A percentile compares a stretch with the other conserved stretches of the same genome.
These are phyloP conservation scores for Naganishia kalamii DNA, from an alignment of 768 basidiomycete genomes.

Conservation along the genomic window DNA sequence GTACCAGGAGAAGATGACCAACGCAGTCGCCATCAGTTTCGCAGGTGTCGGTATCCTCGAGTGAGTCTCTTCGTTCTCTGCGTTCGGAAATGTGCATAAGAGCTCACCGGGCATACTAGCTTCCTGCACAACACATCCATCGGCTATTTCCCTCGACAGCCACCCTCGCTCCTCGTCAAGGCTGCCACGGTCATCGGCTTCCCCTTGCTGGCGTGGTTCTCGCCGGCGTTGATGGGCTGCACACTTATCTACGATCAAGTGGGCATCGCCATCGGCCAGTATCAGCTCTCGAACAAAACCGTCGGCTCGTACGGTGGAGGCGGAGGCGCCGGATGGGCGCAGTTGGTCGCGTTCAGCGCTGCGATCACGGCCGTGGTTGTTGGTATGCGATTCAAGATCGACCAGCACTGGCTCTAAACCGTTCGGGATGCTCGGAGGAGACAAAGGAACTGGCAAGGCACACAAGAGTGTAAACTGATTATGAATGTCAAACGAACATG, in stretches of 20 bases:
- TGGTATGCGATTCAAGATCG: conserved; percentile 28
- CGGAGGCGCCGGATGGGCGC: conserved; percentile 39
- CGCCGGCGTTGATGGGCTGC: conserved; percentile 32
- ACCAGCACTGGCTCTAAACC: conserved; percentile 8
- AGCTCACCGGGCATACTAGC: neutral
- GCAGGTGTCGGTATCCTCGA: conserved; percentile 36
- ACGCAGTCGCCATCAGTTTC: conserved; percentile 38
- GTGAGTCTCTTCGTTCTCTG: neutral
- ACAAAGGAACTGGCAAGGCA: no score
- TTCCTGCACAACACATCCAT: conserved; percentile 40
- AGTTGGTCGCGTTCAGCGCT: conserved; percentile 30
- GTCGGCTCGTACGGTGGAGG: conserved; percentile 29
- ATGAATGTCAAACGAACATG: no score
- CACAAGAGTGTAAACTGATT: no score
- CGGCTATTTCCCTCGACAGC: conserved; percentile 33
- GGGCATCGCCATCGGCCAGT: conserved; percentile 38
- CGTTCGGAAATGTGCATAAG: no score
- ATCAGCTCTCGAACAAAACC: conserved; percentile 32
- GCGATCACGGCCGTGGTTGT: conserved; percentile 32
- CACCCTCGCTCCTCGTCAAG: conserved; percentile 34
- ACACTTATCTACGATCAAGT: conserved; percentile 36
- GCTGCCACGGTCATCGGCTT: conserved; percentile 30
- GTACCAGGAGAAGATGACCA: conserved; percentile 40
- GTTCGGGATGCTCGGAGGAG: no score
- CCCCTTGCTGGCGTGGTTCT: conserved; percentile 31